phyloP scores from a whole-genome alignment of 2,329 filamentous ascomycete genomes.

The Emmonsiellopsis sp. region DNA sequence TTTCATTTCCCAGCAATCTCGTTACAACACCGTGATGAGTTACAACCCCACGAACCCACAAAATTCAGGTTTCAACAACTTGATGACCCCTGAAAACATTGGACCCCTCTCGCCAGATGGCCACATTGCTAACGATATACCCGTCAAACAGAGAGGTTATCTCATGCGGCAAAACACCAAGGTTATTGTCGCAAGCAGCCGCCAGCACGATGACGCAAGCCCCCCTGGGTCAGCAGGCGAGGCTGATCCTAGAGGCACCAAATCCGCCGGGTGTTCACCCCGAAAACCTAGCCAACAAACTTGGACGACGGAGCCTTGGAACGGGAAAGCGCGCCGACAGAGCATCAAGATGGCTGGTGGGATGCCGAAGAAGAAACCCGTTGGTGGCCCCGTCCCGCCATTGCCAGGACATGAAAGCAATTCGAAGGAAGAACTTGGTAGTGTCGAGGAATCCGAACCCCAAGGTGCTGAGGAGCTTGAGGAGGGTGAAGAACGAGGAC shows the following conservation, averaged over 20 bases:
- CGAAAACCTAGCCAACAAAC: slow-evolving; percentile 77
- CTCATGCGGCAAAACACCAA: slow-evolving; percentile 98
- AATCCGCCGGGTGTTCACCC: slow-evolving; percentile 59
- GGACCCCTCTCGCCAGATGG: slow-evolving; percentile 14
- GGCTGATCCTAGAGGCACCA: slow-evolving; percentile 35
- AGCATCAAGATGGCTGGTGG: slow-evolving; percentile 50
- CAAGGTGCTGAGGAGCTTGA: slow-evolving; percentile 49
- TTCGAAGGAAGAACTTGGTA: slow-evolving; percentile 47
- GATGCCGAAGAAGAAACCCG: slow-evolving; percentile 51
- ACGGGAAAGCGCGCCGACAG: slow-evolving; percentile 62
- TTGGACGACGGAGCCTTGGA: slow-evolving; percentile 97
- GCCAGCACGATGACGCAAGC: slow-evolving; percentile 48
- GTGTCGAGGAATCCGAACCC: slow-evolving; percentile 53
- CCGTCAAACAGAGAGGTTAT: slow-evolving; percentile 79
- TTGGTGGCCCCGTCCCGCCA: slow-evolving; percentile 62
- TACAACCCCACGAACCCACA: slow-evolving; percentile 1
- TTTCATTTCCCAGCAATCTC: slow-evolving; percentile 31
- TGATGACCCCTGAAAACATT: slow-evolving; percentile 13
- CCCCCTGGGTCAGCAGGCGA: slow-evolving; percentile 18
- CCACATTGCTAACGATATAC: slow-evolving; percentile 52
- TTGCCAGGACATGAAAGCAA: slow-evolving; percentile 83
- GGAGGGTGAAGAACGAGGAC: slow-evolving; percentile 76
- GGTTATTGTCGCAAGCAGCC: slow-evolving; percentile 78
- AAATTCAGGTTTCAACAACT: not conserved
- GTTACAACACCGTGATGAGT: not conserved